phyloP scores from a whole-genome alignment of 768 basidiomycete genomes.

The Tylopilus felleus region DNA sequence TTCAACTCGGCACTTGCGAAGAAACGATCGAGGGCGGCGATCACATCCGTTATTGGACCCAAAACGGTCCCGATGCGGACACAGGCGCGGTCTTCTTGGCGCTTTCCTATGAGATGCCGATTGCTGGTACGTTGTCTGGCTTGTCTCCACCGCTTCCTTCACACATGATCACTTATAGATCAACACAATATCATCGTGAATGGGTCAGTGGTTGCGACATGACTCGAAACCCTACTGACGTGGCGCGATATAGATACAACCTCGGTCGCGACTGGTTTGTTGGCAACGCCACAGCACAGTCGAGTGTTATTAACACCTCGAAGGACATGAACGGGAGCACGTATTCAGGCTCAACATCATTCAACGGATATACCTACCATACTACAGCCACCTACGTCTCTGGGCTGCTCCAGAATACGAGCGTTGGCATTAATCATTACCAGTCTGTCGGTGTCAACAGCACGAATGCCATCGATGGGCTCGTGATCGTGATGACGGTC shows the following conservation, averaged over 20 bases:
- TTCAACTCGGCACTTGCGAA: slow-evolving; percentile 76
- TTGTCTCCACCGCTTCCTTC: slow-evolving; percentile 9
- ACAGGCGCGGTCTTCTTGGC: slow-evolving; percentile 78
- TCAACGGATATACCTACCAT: slow-evolving; percentile 67
- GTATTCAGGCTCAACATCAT: slow-evolving; percentile 62
- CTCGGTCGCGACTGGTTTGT: slow-evolving; percentile 84
- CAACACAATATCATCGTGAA: slow-evolving; percentile 70
- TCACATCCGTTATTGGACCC: slow-evolving; percentile 87
- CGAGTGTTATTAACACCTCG: slow-evolving; percentile 24
- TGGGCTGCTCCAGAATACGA: slow-evolving; percentile 68
- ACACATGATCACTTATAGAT: slow-evolving; percentile 30
- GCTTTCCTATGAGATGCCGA: slow-evolving; percentile 67
- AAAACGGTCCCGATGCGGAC: slow-evolving; percentile 61
- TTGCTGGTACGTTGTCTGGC: slow-evolving; percentile 43
- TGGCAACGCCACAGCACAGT: slow-evolving; percentile 68
- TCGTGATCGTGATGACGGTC: slow-evolving; percentile 76
- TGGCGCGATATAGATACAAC: slow-evolving; percentile 54
- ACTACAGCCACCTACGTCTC: slow-evolving; percentile 66
- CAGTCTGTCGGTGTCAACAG: slow-evolving; percentile 46
- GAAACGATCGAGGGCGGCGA: slow-evolving; percentile 86
- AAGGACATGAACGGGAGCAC: slow-evolving; percentile 47
- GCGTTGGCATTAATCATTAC: slow-evolving; percentile 67
- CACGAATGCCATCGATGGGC: slow-evolving; percentile 73
- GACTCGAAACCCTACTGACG: not conserved
- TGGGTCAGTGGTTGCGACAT: slow-evolving; percentile 42